Evolutionary conservation across 140 eudicot species (phyloP), one percentile per base, ranked within the genome.

Genomic region (Cichorium intybus): DNA sequence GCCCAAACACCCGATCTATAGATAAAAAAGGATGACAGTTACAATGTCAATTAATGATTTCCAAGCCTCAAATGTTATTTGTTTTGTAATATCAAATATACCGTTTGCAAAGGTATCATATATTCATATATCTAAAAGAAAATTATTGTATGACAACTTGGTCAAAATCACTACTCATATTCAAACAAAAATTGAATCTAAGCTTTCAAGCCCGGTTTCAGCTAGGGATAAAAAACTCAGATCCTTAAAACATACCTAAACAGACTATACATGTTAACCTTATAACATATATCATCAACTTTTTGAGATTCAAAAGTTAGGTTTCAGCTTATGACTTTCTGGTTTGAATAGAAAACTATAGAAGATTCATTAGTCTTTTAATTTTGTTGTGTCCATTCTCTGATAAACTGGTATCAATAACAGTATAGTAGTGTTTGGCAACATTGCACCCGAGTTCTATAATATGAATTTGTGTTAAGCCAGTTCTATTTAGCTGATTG

Each of bases 1-100:
- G 99, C 62, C 97, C 97, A 80, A 94, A 94, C 58, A 94, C 97
- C 62, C 89, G 81, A 82, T 94, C 99, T 94, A 73, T 24, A 78
- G 49, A 60, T 20, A 37, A 70, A 50, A 69, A 50, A 60, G 21
- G 10, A 6, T 57, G 53, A 69, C 31, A 29, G 46, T 39, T 39
- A 34, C 24, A 16, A 54, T 52, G 71, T 62, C 17, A 63, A 64
- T 22, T 45, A 45, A 65, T n/a, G 23, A 11, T 62, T 34, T 17
- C 50, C 43, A 29, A 58, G 21, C 21, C 48, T 46, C 16, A 23
- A 53, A 64, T 71, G 43, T 34, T 24, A 10, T 69, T 4, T n/a
- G n/a, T n/a, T n/a, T n/a, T n/a, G 47, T 54, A 16, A 54, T 67
- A 27, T 24, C 57, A 46, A 16, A 45, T 45, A 26, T 10, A 46